These are phyloP conservation scores for Pseudogymnoascus sp. DNA, from an alignment of 2,329 filamentous ascomycete genomes.

Conservation along the genomic window DNA sequence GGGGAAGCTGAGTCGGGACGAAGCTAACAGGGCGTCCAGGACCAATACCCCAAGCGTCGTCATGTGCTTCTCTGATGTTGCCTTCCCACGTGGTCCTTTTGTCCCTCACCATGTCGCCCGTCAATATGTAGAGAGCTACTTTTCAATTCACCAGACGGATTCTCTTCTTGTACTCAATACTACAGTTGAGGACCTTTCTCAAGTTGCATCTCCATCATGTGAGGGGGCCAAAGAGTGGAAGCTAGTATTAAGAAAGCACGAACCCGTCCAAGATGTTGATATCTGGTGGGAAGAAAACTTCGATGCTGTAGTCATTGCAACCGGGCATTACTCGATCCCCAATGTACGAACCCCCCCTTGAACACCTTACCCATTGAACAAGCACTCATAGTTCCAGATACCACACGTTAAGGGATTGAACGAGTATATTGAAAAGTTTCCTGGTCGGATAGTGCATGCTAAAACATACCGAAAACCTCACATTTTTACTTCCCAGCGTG, in stretches of 20 bases:
- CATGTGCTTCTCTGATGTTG: slow-evolving; percentile 14
- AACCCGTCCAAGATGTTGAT: slow-evolving; percentile 38
- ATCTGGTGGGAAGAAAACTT: slow-evolving; percentile 48
- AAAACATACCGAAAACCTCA: too few species aligned
- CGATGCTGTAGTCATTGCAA: slow-evolving; percentile 67
- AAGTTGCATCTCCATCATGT: slow-evolving; percentile 18
- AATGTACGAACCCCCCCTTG: slow-evolving; percentile 36
- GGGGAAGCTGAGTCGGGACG: too few species aligned
- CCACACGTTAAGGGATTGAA: too few species aligned
- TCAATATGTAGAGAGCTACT: slow-evolving; percentile 50
- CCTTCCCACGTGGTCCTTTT: slow-evolving; percentile 50
- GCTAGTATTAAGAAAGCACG: slow-evolving; percentile 41
- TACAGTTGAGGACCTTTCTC: slow-evolving; percentile 43
- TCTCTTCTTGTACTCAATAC: slow-evolving; percentile 41
- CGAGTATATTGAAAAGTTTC: too few species aligned
- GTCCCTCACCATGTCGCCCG: slow-evolving; percentile 47
- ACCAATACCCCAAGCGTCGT: too few species aligned
- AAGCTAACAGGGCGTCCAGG: too few species aligned
- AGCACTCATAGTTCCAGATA: too few species aligned
- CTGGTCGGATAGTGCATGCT: too few species aligned
- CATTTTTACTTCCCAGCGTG: too few species aligned
- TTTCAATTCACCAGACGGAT: slow-evolving; percentile 43
- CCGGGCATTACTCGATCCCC: slow-evolving; percentile 65
- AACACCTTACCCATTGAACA: too few species aligned
- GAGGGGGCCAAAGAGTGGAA: slow-evolving; percentile 33